These are phyloP conservation scores for Naematelia aurantialba DNA, from an alignment of 768 basidiomycete species.

Conservation along the genomic window DNA sequence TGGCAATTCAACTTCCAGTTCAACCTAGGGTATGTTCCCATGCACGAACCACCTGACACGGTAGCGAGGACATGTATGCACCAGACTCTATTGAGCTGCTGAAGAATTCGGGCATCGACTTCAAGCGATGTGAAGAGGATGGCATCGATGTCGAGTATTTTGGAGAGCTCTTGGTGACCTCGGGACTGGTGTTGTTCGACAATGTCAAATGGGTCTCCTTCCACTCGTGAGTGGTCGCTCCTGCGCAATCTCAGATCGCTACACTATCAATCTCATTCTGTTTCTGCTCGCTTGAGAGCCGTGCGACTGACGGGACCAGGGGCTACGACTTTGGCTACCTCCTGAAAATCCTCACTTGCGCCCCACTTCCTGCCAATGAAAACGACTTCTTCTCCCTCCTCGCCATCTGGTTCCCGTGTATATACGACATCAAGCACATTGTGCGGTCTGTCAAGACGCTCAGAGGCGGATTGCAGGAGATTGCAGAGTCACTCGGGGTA, in stretches of 20 bases:
- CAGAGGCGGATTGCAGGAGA: conserved; percentile 87
- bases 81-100: conserved; percentile 95
- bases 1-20: conserved; percentile 99
- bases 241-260: background rate
- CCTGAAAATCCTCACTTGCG: conserved; percentile 75
- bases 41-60: background rate
- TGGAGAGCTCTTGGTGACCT: conserved; percentile 94
- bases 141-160: conserved; percentile 92
- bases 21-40: conserved; percentile 64
- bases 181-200: conserved; percentile 79
- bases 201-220: conserved; percentile 97
- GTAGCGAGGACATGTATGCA: conserved; percentile 94
- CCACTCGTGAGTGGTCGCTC: conserved; percentile 68
- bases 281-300: no score
- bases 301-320: background rate
- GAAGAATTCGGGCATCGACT: conserved; percentile 92
- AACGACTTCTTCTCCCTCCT: conserved; percentile 84
- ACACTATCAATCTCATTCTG: background rate
- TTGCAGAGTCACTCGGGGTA: conserved; percentile 92
- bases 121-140: conserved; percentile 84
- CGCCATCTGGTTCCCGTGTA: conserved; percentile 86
- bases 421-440: conserved; percentile 97
- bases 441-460: conserved; percentile 77
- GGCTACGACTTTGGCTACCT: conserved; percentile 99
- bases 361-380: conserved; percentile 82